phyloP scores from a whole-genome alignment of 208 protist species.

The Leishmania aethiopica region DNA sequence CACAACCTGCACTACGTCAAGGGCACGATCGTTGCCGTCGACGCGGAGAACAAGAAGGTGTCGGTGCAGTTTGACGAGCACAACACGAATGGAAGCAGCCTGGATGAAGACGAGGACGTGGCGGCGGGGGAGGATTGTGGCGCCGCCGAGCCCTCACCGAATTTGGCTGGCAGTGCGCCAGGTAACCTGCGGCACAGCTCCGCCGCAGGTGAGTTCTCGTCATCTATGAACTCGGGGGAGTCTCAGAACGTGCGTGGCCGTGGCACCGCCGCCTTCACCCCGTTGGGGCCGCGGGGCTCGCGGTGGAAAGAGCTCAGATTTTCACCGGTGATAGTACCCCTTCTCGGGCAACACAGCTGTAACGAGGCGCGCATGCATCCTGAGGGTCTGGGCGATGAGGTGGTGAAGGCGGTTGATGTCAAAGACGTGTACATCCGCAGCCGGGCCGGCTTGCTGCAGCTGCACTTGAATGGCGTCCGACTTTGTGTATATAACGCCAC shows the following conservation, averaged over 20 bases:
- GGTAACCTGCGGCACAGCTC: background rate
- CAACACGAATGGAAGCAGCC: slow-evolving; percentile 13
- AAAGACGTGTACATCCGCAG: slow-evolving; percentile 60
- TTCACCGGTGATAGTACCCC: slow-evolving; percentile 10
- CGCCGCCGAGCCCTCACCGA: background rate
- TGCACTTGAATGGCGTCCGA: slow-evolving; percentile 87
- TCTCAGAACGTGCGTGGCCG: background rate
- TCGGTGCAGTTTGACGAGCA: slow-evolving; percentile 62
- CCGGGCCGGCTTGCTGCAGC: slow-evolving; percentile 53
- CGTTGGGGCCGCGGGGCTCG: slow-evolving; percentile 8
- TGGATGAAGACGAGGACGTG: slow-evolving; percentile 21
- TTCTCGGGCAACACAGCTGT: slow-evolving; percentile 2
- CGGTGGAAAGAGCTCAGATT: slow-evolving; percentile 21
- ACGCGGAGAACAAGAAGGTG: slow-evolving; percentile 55
- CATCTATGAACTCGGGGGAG: background rate
- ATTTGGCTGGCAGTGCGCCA: background rate
- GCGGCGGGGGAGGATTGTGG: slow-evolving; percentile 11
- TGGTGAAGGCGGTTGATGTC: slow-evolving; percentile 64
- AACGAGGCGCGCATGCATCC: slow-evolving; percentile 14
- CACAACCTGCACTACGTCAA: slow-evolving; percentile 56
- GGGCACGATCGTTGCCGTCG: slow-evolving; percentile 73
- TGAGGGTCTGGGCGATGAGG: slow-evolving; percentile 34
- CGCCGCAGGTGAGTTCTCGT: background rate
- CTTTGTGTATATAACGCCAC: slow-evolving; percentile 87
- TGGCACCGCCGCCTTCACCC: background rate